Evolutionary conservation across 2,329 filamentous ascomycete species (phyloP).

Genomic region (Cytospora paraplurivora): DNA sequence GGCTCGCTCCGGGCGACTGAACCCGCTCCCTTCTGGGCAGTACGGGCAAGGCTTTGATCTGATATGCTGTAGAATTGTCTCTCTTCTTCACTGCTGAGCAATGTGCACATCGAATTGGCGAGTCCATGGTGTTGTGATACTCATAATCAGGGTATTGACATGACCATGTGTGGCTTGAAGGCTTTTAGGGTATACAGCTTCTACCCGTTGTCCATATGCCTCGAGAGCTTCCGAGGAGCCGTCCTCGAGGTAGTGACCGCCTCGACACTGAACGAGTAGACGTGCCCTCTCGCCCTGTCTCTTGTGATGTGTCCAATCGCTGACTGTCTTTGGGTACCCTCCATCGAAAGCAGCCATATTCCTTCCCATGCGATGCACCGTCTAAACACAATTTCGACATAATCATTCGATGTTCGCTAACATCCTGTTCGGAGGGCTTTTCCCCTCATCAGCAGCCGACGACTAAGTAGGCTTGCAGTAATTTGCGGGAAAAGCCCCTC

Average conservation of each 20-base stretch:
- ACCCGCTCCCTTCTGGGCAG: too few species aligned
- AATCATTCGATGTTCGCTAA: not conserved
- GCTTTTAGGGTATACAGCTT: not conserved
- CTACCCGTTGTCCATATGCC: not conserved
- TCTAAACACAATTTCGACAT: not conserved
- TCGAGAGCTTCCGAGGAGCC: not conserved
- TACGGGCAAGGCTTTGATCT: too few species aligned
- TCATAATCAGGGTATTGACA: not conserved
- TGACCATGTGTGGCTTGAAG: not conserved
- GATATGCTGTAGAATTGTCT: too few species aligned
- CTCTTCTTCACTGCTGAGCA: not conserved
- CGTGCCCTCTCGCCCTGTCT: not conserved
- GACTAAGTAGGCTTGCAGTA: slow-evolving; percentile 60
- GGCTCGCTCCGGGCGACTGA: too few species aligned
- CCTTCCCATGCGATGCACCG: not conserved
- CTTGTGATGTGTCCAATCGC: not conserved
- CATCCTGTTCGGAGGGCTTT: not conserved
- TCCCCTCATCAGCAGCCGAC: not conserved
- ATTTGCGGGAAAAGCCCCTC: slow-evolving; percentile 80
- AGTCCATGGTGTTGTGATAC: not conserved
- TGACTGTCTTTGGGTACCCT: not conserved
- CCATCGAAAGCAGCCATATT: not conserved
- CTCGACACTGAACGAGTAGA: not conserved
- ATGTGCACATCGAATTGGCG: not conserved
- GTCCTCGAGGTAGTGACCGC: not conserved